Evolutionary conservation across 805 yeast species (phyloP), one percentile per base, ranked within the genome.

Genomic region (Isabelozyma rhagii): DNA sequence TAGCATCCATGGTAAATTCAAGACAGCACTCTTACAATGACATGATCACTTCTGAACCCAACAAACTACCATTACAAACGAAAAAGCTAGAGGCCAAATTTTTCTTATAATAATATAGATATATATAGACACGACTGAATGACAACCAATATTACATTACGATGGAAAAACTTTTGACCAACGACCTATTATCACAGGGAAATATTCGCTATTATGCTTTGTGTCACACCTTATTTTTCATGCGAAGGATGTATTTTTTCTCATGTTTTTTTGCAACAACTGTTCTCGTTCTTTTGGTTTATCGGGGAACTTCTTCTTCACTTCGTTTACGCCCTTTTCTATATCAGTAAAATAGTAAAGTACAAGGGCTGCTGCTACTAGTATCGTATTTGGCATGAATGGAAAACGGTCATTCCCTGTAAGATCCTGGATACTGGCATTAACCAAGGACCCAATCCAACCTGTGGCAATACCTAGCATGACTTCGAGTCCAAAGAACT

Each of bases 381-480:
- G 52, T 38, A 70, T 49, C 18, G 66, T 46, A 46, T 71, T 72
- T 4, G 75, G 69, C 5, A 72, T 49, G 43, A 72, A 71, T 1
- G 78, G 77, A 48, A 55, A 64, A 17, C 74, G 55, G 18, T 62
- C 69, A 45, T 69, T 68, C 1, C 63, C 61, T 0, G 77, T 71
- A 51, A 67, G 59, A 47, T 74, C 75, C 47, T 72, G 77, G 25
- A 74, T 69, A 1, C 62, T 47, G 3, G 77, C 77, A 53, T 66
- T 71, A 0, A 71, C 66, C 41, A 73, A 61, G 3, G 58, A 57
- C 8, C 75, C 75, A 28, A 69, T 66, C 77, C 78, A 74, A 2
- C 75, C 74, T 4, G 74, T 66, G 4, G 74, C 65, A 10, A 72
- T 63, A 0, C 77, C 77, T 11, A 73, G 58, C 63, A 72, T 64